Evolutionary conservation across 139 green algal species (phyloP).

Genomic region (Mychonastes homosphaera): DNA sequence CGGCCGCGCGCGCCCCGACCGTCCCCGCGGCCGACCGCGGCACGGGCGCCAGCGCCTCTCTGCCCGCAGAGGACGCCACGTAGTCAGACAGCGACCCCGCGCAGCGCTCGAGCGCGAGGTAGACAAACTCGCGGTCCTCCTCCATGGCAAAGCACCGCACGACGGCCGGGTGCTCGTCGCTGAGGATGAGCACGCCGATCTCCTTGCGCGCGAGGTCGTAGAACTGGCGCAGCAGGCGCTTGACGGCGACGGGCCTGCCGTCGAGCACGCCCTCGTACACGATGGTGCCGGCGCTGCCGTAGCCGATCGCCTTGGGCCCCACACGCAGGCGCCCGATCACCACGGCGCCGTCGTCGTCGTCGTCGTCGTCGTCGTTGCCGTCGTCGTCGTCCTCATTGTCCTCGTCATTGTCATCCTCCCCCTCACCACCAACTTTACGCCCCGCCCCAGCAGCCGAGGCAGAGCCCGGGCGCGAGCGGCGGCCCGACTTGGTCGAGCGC

Average conservation of each 20-base stretch:
- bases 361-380: too few relatives aligned
- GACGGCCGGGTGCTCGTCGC: slow-evolving; percentile 93
- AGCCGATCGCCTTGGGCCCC: slow-evolving; percentile 52
- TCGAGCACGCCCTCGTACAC: slow-evolving; percentile 79
- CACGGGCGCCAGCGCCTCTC: not conserved
- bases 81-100: slow-evolving; percentile 36
- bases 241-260: slow-evolving; percentile 75
- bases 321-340: slow-evolving; percentile 42
- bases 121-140: slow-evolving; percentile 92
- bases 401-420: too few relatives aligned
- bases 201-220: slow-evolving; percentile 82
- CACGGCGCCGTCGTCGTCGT: slow-evolving; percentile 23
- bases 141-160: slow-evolving; percentile 94
- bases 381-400: too few relatives aligned
- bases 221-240: slow-evolving; percentile 81
- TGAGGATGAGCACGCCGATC: slow-evolving; percentile 80
- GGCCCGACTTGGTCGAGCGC: too few relatives aligned
- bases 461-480: too few relatives aligned
- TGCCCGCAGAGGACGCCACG: not conserved
- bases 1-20: too few relatives aligned
- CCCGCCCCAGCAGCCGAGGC: too few relatives aligned
- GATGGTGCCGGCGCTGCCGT: slow-evolving; percentile 64
- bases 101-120: slow-evolving; percentile 93
- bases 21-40: too few relatives aligned
- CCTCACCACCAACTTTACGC: too few relatives aligned